phyloP scores from a whole-genome alignment of 2,329 filamentous ascomycete species.

The Pyrenophora tritici-repentis region DNA sequence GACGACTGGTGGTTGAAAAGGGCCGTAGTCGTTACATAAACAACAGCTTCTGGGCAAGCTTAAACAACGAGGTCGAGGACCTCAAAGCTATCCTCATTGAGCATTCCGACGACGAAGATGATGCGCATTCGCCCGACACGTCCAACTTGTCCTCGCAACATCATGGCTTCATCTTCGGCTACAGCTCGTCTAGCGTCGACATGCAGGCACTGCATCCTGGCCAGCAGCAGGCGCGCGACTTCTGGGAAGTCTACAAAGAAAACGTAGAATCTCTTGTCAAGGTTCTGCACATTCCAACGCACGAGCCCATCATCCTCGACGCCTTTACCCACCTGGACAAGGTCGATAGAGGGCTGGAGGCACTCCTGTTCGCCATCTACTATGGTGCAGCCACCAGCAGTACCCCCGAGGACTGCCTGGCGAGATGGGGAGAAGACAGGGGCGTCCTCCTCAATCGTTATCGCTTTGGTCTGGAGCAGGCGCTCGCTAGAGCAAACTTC shows the following conservation, averaged over 20 bases:
- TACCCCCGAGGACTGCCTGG: constrained; percentile 53
- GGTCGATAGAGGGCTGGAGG: constrained; percentile 63
- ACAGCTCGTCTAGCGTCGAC: constrained; percentile 72
- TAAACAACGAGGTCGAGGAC: constrained; percentile 75
- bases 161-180: constrained; percentile 74
- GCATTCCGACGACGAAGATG: constrained; percentile 64
- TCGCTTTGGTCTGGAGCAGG: constrained; percentile 67
- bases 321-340: constrained; percentile 63
- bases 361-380: constrained; percentile 66
- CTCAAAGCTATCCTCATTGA: constrained; percentile 67
- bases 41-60: constrained; percentile 75
- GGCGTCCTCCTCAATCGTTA: constrained; percentile 58
- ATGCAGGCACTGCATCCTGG: constrained; percentile 68
- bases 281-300: constrained; percentile 70
- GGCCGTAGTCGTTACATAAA: constrained; percentile 74
- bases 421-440: constrained; percentile 59
- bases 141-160: constrained; percentile 57
- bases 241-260: constrained; percentile 74
- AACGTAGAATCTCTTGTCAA: constrained; percentile 77
- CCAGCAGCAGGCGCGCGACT: constrained; percentile 64
- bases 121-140: constrained; percentile 50
- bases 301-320: constrained; percentile 65
- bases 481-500: constrained; percentile 65
- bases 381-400: constrained; percentile 62
- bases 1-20: constrained; percentile 72